Evolutionary conservation across 305 asterid species (phyloP), one percentile per base, ranked within the genome.

Genomic region (Fraxinus sp.): DNA sequence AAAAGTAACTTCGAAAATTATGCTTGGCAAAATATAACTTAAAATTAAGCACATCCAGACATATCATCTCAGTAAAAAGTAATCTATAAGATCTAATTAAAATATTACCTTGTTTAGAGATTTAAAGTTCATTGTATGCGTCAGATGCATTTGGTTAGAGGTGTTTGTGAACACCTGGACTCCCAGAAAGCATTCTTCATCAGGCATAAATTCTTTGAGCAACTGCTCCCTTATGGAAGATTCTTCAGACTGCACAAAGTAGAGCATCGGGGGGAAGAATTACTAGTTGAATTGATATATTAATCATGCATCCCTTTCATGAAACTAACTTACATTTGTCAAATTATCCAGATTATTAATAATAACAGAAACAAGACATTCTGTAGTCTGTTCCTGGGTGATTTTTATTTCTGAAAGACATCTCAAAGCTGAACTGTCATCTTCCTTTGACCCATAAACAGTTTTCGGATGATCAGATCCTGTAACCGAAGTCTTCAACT

Each of bases 391-490:
- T 78, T 90, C 93, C 83, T 87, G 85, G 3, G 86, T 82, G 79
- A 91, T 82, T 64, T 84, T 90, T 74, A 97, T 91, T 76, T 90
- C 94, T 9, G 97, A 92, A 85, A 97, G 95, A 83, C 91, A 84
- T 84, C 78, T 88, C 79, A 86, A 85, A 84, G 98, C 97, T 73
- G 90, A 82, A 73, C 41, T 87, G 73, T 95, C 92, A 32, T 97
- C 99, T 85, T 97, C 98, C 70, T 91, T 86, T 7, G 97, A 97
- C 74, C 98, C 99, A 79, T 95, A 94, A 30, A 62, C 55, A 59
- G 74, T 79, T 85, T 78, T 83, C 52, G 87, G 85, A 26, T 80
- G 82, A 77, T 83, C 90, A 57, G 86, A 83, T 84, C 90, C 93
- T 68, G 84, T 76, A 39, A 89, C 94, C 59, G 88, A 83, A 39